Evolutionary conservation across 2,329 filamentous ascomycete species (phyloP).

Genomic region (Fusarium guadeloupense): DNA sequence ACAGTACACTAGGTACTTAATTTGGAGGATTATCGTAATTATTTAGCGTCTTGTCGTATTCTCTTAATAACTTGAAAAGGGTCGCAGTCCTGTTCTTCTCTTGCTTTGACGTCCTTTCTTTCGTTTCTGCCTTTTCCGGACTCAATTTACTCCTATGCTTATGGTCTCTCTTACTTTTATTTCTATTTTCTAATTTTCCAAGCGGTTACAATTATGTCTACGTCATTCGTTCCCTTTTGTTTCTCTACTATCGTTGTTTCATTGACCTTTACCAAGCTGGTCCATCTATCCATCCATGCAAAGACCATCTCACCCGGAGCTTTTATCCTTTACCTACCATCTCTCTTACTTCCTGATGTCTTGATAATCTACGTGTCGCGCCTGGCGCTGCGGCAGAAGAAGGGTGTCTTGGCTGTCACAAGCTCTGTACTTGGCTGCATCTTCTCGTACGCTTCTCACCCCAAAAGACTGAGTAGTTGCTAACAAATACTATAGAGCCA

Average conservation of each 20-base stretch:
- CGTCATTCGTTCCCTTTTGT: slow-evolving; percentile 41
- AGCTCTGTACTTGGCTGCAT: slow-evolving; percentile 38
- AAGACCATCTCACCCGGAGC: slow-evolving; percentile 37
- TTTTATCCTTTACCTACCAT: slow-evolving; percentile 44
- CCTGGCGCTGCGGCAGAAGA: slow-evolving; percentile 42
- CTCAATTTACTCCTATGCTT: neutral
- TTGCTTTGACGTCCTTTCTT: slow-evolving; percentile 1
- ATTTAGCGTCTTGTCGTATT: neutral
- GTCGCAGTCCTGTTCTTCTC: neutral
- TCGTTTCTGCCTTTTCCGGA: neutral
- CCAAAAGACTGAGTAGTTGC: fast-evolving
- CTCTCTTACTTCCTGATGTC: slow-evolving; percentile 43
- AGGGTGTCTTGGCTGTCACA: slow-evolving; percentile 37
- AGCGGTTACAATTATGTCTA: slow-evolving; percentile 29
- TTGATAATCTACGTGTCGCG: slow-evolving; percentile 40
- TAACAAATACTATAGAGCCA: slow-evolving; percentile 32
- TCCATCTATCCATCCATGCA: slow-evolving; percentile 44
- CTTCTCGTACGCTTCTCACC: slow-evolving; percentile 37
- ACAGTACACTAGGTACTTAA: too few species aligned
- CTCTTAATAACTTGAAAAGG: slow-evolving; percentile 1
- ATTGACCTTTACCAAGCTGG: slow-evolving; percentile 42
- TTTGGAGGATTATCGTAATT: slow-evolving; percentile 8
- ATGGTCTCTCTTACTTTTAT: neutral
- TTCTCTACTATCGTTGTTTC: slow-evolving; percentile 45
- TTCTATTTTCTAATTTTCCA: neutral